These are phyloP conservation scores for Diospyros lotus DNA, from an alignment of 148 eudicot genomes.

Conservation along the genomic window DNA sequence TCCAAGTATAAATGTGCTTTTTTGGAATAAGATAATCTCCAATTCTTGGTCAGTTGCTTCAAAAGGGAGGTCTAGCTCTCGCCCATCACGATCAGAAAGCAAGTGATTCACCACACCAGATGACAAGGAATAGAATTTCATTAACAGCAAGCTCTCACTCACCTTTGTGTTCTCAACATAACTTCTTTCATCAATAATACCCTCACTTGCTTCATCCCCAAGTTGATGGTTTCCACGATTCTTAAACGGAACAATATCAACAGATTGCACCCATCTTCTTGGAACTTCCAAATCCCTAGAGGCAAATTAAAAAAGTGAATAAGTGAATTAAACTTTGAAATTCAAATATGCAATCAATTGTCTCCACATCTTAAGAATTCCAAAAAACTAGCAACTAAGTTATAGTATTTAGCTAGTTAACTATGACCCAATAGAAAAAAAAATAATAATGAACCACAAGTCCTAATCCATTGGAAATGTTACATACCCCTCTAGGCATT, in stretches of 20 bases:
- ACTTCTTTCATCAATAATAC: conserved; percentile 21
- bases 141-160: conserved; percentile 52
- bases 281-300: conserved; percentile 51
- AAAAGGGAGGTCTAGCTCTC: conserved; percentile 49
- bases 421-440: too few relatives aligned
- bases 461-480: too few relatives aligned
- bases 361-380: too few relatives aligned
- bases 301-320: not conserved
- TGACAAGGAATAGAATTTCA: conserved; percentile 62
- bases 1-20: conserved; percentile 51
- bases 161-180: conserved; percentile 15
- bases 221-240: conserved; percentile 7
- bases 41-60: conserved; percentile 33
- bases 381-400: not conserved
- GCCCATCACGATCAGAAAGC: not conserved
- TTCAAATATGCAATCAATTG: too few relatives aligned
- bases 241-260: conserved; percentile 31
- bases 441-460: too few relatives aligned
- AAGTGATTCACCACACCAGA: conserved; percentile 11
- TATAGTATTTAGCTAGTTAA: not conserved
- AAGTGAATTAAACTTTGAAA: too few relatives aligned
- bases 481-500: not conserved
- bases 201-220: conserved; percentile 5
- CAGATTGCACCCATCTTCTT: conserved; percentile 32
- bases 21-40: conserved; percentile 19